phyloP scores from a whole-genome alignment of 495 filamentous ascomycete species.

The Tuber aestivum region DNA sequence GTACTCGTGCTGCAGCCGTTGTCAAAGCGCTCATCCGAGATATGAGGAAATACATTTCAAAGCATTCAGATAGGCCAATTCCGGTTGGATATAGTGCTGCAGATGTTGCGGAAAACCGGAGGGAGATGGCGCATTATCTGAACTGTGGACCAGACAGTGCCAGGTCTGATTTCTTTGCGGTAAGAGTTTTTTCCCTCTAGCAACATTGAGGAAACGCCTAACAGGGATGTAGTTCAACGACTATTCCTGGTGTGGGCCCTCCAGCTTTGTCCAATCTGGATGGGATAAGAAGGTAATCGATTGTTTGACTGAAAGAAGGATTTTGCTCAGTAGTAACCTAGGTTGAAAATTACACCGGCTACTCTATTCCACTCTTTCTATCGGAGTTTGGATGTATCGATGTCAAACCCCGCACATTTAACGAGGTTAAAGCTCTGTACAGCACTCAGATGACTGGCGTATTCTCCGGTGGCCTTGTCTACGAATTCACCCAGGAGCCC shows the following conservation, averaged over 20 bases:
- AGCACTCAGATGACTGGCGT: conserved; percentile 75
- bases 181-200: conserved; percentile 43
- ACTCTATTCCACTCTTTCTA: conserved; percentile 88
- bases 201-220: background rate
- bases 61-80: conserved; percentile 66
- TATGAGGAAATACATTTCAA: conserved; percentile 76
- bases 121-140: conserved; percentile 85
- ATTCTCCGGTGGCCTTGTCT: conserved; percentile 93
- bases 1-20: conserved; percentile 69
- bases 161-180: conserved; percentile 89
- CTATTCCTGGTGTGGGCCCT: conserved; percentile 92
- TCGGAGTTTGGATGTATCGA: conserved; percentile 87
- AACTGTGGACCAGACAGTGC: conserved; percentile 80
- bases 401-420: conserved; percentile 70
- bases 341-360: conserved; percentile 65
- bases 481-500: conserved; percentile 81
- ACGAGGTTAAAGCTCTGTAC: conserved; percentile 77
- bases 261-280: conserved; percentile 56
- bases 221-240: conserved; percentile 57
- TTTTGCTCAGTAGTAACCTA: background rate
- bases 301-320: background rate
- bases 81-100: conserved; percentile 92
- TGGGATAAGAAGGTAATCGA: conserved; percentile 76
- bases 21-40: conserved; percentile 93
- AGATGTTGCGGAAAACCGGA: conserved; percentile 77